Evolutionary conservation across 163 green algal genomes (phyloP), one percentile per base, ranked within the genome.

Genomic region (Scenedesmus sp.): DNA sequence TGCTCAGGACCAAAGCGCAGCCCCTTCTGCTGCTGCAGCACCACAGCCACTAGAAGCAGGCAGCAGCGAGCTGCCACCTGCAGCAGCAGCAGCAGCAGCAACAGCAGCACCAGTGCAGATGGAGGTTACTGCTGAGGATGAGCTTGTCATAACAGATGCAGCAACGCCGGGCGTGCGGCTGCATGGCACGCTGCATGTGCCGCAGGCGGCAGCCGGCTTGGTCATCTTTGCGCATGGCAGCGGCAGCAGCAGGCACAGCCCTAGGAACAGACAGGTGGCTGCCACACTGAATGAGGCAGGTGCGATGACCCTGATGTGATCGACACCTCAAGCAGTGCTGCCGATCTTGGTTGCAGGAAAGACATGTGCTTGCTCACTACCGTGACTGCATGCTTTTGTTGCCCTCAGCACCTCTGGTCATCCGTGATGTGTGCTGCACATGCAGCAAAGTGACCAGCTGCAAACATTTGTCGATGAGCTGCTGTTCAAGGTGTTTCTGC

Each of bases 141-240:
- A 92, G 4, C 26, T 92, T 15, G 66, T 82, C 46, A 89, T 92
- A 12, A 64, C 55, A n/a, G 64, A 82, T 6, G 18, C 23, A 16
- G 81, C 81, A 26, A 10, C 66, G 18, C 55, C 34, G 3, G 70
- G 73, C 23, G 55, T 91, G 34, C 12, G 34, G 9, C 86, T 93
- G 77, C 91, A 88, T 10, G 91, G 91, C 81, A 87, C 52, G 56
- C 84, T 93, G 90, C 87, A 70, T 8, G 84, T 93, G 56, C 90
- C 90, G 12, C n/a, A 54, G 52, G 90, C 73, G 7, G 83, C 90
- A 1, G 4, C 26, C 2, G 90, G 90, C 56, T 15, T 92, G 16
- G 86, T 91, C 2, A 59, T 93, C 7, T 93, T 93, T 91, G 91
- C 86, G 56, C 91, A 93, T 26, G 91, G 91, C 81, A 93, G 91